Evolutionary conservation across 176 grass and related monocot genomes (phyloP), one percentile per base, ranked within the genome.

Genomic region (Raddia distichophylla): DNA sequence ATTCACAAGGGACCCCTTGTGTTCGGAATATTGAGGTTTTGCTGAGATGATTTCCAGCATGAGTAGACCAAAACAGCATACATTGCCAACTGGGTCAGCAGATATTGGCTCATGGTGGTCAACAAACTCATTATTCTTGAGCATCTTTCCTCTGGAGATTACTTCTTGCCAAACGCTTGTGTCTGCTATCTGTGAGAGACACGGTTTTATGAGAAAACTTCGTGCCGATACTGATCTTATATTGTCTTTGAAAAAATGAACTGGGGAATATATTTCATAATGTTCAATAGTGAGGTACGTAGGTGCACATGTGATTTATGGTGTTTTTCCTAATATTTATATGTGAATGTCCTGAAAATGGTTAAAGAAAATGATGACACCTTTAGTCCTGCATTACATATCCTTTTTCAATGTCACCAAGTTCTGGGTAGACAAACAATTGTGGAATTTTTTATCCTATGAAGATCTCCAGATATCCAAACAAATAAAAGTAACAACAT

Each of bases 31-130:
- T n/a, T 73, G 87, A 60, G 86, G 79, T 77, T 90, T 95, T 87
- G 91, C 93, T 77, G 96, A 99, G 80, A 99, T 89, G 51, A 99
- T 93, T 90, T 99, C 96, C 53, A 99, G 86, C 81, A 99, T 70
- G 76, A 99, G 74, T 54, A 91, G 52, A 82, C 96, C 96, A 77
- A 99, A 99, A 84, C 86, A 93, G 83, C 82, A 95, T 27, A 95
- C 84, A 83, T 99, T 99, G 45, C 91, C 93, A 82, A 89, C 86
- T 87, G 85, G 85, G 83, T 95, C 93, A 14, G 88, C 82, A 84
- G 80, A 71, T 59, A 84, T 59, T 16, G 72, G 76, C 44, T 88
- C 89, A 75, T 85, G 70, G 70, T 88, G 60, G 67, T 87, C 78
- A 78, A 80, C 47, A 63, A 40, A 54, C 11, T 89, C 64, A 3